Conservation (phyloP, 202 grass and related monocot species). For the Setaria viridis region DNA sequence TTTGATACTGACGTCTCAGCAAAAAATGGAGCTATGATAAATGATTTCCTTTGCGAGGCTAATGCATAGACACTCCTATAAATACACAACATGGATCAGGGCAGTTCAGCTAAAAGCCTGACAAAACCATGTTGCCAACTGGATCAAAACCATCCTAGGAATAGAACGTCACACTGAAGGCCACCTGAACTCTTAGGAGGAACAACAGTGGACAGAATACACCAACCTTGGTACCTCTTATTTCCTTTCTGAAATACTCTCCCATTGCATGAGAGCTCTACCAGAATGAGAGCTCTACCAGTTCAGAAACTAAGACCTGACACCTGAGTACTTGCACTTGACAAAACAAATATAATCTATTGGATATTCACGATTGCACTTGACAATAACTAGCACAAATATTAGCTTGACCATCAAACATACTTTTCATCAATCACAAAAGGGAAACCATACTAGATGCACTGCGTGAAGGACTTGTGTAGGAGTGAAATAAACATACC, state of each 20-base stretch:
- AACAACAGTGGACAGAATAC: constrained; percentile 36
- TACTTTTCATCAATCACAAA: too few species aligned
- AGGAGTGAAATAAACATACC: too few species aligned
- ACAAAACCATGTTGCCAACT: constrained; percentile 13
- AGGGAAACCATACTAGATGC: too few species aligned
- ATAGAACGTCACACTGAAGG: constrained; percentile 1
- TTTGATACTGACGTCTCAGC: not conserved
- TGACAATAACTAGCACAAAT: too few species aligned
- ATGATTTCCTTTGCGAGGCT: not conserved
- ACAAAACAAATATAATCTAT: too few species aligned
- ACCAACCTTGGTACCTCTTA: constrained; percentile 1
- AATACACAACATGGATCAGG: constrained; percentile 8
- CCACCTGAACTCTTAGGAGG: not conserved
- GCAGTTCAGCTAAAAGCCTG: constrained; percentile 14
- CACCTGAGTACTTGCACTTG: too few species aligned
- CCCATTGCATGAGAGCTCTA: constrained; percentile 31
- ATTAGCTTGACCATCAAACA: too few species aligned
- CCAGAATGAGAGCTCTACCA: not conserved
- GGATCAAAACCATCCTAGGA: constrained; percentile 16
- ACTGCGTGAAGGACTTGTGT: too few species aligned
- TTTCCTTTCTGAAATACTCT: constrained; percentile 28
- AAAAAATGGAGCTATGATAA: not conserved
- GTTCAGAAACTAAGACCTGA: too few species aligned
- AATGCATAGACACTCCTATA: not conserved
- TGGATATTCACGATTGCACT: too few species aligned